phyloP scores from a whole-genome alignment of 805 yeast species.

The Geotrichum ghanense region DNA sequence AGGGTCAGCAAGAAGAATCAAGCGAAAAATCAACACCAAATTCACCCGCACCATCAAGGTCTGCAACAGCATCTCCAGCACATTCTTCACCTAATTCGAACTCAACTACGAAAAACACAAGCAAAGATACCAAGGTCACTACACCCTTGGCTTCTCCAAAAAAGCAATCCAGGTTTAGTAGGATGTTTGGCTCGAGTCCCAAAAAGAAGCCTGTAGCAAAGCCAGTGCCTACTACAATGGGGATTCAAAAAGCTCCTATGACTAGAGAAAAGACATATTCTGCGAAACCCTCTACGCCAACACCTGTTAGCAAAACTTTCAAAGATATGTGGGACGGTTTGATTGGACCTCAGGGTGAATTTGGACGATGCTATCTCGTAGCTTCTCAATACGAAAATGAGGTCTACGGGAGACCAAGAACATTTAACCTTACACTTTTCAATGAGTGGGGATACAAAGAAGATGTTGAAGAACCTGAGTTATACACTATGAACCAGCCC shows the following conservation, averaged over 20 bases:
- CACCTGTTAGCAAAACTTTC: conserved; percentile 3
- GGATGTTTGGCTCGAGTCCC: conserved; percentile 9
- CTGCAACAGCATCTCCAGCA: conserved; percentile 4
- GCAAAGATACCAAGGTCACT: no score
- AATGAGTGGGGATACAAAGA: conserved; percentile 64
- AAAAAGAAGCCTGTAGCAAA: conserved; percentile 7
- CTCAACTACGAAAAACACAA: no score
- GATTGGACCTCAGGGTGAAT: conserved; percentile 81
- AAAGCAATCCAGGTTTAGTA: conserved; percentile 11
- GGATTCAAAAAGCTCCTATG: neutral
- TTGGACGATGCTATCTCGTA: conserved; percentile 65
- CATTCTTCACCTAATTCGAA: no score
- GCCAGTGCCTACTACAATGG: neutral
- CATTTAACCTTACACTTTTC: conserved; percentile 48
- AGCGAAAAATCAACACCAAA: conserved; percentile 6
- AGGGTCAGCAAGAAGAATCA: conserved; percentile 8
- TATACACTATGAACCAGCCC: neutral
- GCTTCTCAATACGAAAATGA: conserved; percentile 48
- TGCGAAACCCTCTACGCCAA: conserved; percentile 4
- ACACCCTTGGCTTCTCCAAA: conserved; percentile 12
- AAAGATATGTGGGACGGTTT: conserved; percentile 40
- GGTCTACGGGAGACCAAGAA: conserved; percentile 42
- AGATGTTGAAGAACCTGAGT: conserved; percentile 9
- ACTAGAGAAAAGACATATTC: neutral
- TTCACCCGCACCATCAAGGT: conserved; percentile 5